Percentiles rank a stretch among this genome's conserved stretches.
Conservation (phyloP, 345 rosid species). For the Eucalyptus viminalis region DNA sequence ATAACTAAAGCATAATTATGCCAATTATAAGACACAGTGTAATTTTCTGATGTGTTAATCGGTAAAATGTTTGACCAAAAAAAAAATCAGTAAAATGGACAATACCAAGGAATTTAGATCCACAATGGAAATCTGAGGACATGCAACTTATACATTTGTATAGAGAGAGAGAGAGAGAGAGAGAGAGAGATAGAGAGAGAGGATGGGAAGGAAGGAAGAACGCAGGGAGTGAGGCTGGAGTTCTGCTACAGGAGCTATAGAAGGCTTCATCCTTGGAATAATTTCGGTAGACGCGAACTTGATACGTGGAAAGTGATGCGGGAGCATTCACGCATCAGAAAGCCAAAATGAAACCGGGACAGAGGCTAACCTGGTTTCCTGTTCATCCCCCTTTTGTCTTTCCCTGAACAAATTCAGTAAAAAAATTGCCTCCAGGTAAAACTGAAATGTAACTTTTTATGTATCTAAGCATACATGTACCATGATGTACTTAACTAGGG, state of each 20-base stretch:
- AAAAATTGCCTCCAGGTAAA: background rate
- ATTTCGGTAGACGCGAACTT: background rate
- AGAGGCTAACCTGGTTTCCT: background rate
- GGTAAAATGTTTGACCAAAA: background rate
- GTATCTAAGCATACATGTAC: background rate
- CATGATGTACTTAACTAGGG: background rate
- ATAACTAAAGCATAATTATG: background rate
- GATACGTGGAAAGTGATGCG: background rate
- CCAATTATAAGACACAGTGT: background rate
- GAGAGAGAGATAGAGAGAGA: background rate
- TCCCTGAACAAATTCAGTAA: background rate
- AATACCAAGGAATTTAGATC: background rate
- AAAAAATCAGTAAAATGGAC: background rate
- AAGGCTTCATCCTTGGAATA: background rate
- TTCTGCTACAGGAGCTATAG: background rate
- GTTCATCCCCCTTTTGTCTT: background rate
- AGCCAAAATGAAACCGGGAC: background rate
- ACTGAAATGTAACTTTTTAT: background rate
- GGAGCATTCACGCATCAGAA: too few relatives aligned
- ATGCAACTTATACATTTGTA: background rate
- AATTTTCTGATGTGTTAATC: background rate
- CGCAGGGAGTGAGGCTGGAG: background rate
- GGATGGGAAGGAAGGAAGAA: background rate
- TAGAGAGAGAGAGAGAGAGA: background rate
- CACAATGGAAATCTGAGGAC: background rate